Conservation (phyloP, 2,329 filamentous ascomycete genomes). For the Claviceps sp. region DNA sequence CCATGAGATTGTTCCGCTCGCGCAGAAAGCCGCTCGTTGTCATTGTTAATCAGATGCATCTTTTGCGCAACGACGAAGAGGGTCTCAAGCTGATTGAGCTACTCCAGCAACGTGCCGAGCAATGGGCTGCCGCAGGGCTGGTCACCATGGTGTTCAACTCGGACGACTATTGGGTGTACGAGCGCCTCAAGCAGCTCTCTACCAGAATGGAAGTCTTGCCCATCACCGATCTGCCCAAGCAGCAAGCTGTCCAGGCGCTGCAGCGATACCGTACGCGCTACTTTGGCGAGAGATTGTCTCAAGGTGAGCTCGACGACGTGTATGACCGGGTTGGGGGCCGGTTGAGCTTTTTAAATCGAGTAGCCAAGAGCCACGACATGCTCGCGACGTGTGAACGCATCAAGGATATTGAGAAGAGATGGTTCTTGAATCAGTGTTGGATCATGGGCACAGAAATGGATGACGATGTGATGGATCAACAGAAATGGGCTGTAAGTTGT, state of each 20-base stretch:
- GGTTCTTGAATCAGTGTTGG: constrained; percentile 66
- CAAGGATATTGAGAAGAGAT: constrained; percentile 56
- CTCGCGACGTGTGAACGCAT: constrained; percentile 63
- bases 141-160: constrained; percentile 91
- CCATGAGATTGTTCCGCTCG: constrained; percentile 51
- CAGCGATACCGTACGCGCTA: constrained; percentile 71
- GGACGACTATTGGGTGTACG: constrained; percentile 98
- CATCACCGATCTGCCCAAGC: constrained; percentile 69
- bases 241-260: constrained; percentile 63
- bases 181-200: constrained; percentile 80
- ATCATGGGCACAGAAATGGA: constrained; percentile 67
- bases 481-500: constrained; percentile 68
- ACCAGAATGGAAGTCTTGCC: constrained; percentile 91
- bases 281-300: constrained; percentile 45
- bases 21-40: constrained; percentile 64
- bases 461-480: constrained; percentile 96
- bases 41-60: constrained; percentile 87
- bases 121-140: constrained; percentile 86
- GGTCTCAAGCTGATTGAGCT: constrained; percentile 89
- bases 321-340: constrained; percentile 82
- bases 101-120: constrained; percentile 87
- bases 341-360: constrained; percentile 73
- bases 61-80: constrained; percentile 82
- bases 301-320: constrained; percentile 54
- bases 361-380: constrained; percentile 81